A percentile compares a stretch with the other conserved stretches of the same genome.
These are phyloP conservation scores for Penicillium sp. DNA, from an alignment of 2,329 filamentous ascomycete genomes.

Conservation along the genomic window DNA sequence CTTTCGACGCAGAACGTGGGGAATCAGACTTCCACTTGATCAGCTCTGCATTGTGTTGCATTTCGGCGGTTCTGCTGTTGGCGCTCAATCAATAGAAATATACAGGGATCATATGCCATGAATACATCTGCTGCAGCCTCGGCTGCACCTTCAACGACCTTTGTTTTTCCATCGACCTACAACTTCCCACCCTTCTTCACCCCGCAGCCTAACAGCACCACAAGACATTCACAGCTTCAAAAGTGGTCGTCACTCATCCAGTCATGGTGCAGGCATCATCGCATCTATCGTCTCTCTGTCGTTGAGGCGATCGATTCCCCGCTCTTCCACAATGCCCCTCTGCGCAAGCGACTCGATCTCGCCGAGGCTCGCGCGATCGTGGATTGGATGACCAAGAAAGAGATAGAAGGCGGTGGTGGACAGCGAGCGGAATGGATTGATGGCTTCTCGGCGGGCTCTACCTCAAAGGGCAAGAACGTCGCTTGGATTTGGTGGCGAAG, in stretches of 20 bases:
- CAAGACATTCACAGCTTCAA: conserved; percentile 50
- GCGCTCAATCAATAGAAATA: no score
- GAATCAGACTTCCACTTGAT: no score
- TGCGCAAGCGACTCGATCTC: conserved; percentile 44
- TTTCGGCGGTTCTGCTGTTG: no score
- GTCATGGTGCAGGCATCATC: conserved; percentile 72
- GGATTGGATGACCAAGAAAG: conserved; percentile 49
- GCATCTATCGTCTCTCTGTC: conserved; percentile 68
- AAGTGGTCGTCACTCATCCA: conserved; percentile 87
- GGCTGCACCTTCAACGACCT: conserved; percentile 17
- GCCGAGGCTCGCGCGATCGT: conserved; percentile 50
- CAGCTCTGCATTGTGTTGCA: no score
- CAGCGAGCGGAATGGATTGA: conserved; percentile 55
- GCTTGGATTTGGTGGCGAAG: conserved; percentile 79
- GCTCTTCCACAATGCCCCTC: conserved; percentile 48
- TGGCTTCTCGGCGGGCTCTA: conserved; percentile 12
- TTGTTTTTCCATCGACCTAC: conserved; percentile 39
- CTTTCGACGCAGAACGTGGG: no score
- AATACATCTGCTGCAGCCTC: background rate
- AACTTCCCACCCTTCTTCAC: conserved; percentile 51
- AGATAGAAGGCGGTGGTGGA: conserved; percentile 43
- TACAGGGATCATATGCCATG: no score
- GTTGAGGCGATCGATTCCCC: conserved; percentile 54
- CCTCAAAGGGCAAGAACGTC: conserved; percentile 44
- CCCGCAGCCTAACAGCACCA: conserved; percentile 42